These are phyloP conservation scores for Trichosporon sp. DNA, from an alignment of 1,284 basidiomycete species.

Conservation along the genomic window DNA sequence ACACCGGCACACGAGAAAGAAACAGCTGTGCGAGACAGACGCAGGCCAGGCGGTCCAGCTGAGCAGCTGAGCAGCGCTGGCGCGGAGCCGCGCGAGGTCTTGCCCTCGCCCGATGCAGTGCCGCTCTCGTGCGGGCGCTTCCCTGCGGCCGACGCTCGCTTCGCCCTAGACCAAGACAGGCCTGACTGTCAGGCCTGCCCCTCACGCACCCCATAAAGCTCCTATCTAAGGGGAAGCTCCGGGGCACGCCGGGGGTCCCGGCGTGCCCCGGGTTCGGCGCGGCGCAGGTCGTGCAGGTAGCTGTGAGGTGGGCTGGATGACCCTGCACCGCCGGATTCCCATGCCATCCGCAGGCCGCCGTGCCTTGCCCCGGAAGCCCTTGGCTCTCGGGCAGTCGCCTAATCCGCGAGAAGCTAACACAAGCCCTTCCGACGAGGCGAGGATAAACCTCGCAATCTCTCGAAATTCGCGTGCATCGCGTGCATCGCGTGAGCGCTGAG, in stretches of 20 bases:
- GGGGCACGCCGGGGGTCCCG: background rate
- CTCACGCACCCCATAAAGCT: background rate
- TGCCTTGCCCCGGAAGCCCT: background rate
- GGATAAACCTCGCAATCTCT: background rate
- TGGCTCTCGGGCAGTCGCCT: background rate
- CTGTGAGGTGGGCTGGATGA: background rate
- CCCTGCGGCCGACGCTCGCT: background rate
- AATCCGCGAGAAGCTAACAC: background rate
- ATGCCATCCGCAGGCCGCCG: background rate
- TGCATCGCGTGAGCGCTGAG: background rate
- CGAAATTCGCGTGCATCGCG: background rate
- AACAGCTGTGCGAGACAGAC: background rate
- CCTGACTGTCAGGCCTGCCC: background rate
- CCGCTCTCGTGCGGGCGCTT: background rate
- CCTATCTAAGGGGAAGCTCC: background rate
- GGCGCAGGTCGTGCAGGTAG: background rate
- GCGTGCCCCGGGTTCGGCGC: background rate
- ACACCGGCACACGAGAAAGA: background rate
- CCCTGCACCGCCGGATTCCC: background rate
- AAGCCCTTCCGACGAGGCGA: background rate
- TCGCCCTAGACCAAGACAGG: background rate
- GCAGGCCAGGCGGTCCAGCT: background rate
- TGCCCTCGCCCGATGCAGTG: background rate
- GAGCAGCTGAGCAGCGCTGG: background rate
- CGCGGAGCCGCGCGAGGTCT: background rate